Base-by-base conservation (phyloP, 1,139 yeast genomes). In the Chernovozyma aurita region DNA sequence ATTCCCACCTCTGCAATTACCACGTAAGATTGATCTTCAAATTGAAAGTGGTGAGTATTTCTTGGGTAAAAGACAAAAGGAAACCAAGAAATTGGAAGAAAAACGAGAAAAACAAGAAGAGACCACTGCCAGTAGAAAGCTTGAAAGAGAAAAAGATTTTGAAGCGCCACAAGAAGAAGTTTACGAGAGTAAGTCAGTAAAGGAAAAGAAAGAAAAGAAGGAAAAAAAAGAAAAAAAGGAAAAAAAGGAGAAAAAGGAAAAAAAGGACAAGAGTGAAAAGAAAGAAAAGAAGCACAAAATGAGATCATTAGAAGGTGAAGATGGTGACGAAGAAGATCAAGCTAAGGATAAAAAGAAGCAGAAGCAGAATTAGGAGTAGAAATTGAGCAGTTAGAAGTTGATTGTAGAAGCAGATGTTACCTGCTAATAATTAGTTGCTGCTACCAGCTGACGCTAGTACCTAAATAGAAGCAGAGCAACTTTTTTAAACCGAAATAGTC, bases 41-140 rank as follows among this genome's bases (percentile, higher is more conserved):
- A 88, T 94, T 63, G 98, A 92, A 65, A 82, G 95, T 70, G 99
- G 99, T 77, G 98, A 94, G 61, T 92, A 87, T 68, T 92, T 92
- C 78, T 73, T 92, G 65, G 86, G 87, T 42, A 85, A 86, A 65
- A 76, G 70, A 50, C 95, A 90, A 51, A 85, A 85, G 70, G 84
- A 79, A 43, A 66, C 70, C 48, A 81, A 77, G 61, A 79, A 81
- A 50, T 65, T 82, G 48, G 82, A 81, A 43, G 90, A 84, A 52
- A 86, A 86, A 73, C 77, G 81, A 47, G 86, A 79, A 37, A 79
- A 83, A 55, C 94, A 90, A 56, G 80, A 75, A 38, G 88, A 78
- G 45, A 78, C 75, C 46, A 79, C 81, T 50, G 79, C 72, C 37
- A 72, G 70, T 40, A 82, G 76, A 57, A 80, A 80, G 47, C 70